These are phyloP conservation scores for Fusarium chuoi DNA, from an alignment of 2,329 filamentous ascomycete species.

Conservation along the genomic window DNA sequence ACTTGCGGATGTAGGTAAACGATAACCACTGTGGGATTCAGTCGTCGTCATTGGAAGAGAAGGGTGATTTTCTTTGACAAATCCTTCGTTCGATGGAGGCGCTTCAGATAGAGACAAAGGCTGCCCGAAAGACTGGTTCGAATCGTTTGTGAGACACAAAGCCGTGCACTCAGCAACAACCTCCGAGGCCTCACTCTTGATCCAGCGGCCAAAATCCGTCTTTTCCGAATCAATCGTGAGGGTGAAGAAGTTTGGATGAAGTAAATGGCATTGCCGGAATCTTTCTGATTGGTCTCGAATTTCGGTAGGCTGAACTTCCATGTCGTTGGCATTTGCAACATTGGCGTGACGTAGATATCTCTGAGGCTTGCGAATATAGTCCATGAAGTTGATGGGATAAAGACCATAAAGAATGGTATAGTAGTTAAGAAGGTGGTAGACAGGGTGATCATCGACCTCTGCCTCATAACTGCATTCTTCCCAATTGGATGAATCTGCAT, in stretches of 20 bases:
- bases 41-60: slow-evolving; percentile 53
- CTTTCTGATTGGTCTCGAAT: slow-evolving; percentile 80
- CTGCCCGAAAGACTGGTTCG: slow-evolving; percentile 40
- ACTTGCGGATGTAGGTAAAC: slow-evolving; percentile 63
- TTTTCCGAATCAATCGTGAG: slow-evolving; percentile 84
- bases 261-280: slow-evolving; percentile 76
- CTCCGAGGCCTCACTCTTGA: slow-evolving; percentile 82
- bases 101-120: slow-evolving; percentile 34
- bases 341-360: slow-evolving; percentile 80
- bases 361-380: slow-evolving; percentile 84
- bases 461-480: slow-evolving; percentile 70
- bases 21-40: slow-evolving; percentile 58
- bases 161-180: slow-evolving; percentile 83
- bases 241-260: slow-evolving; percentile 87
- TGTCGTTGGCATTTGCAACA: slow-evolving; percentile 74
- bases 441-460: slow-evolving; percentile 69
- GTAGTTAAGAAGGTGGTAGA: slow-evolving; percentile 77
- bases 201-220: slow-evolving; percentile 79
- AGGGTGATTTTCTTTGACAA: slow-evolving; percentile 48
- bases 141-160: slow-evolving; percentile 59
- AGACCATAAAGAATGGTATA: slow-evolving; percentile 86
- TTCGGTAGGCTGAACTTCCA: slow-evolving; percentile 81
- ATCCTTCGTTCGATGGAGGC: slow-evolving; percentile 44
- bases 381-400: slow-evolving; percentile 87
- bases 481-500: slow-evolving; percentile 62